Percentiles rank a stretch among this genome's conserved stretches.
phyloP scores from a whole-genome alignment of 2,329 filamentous ascomycete genomes.

The Onygenales sp. region DNA sequence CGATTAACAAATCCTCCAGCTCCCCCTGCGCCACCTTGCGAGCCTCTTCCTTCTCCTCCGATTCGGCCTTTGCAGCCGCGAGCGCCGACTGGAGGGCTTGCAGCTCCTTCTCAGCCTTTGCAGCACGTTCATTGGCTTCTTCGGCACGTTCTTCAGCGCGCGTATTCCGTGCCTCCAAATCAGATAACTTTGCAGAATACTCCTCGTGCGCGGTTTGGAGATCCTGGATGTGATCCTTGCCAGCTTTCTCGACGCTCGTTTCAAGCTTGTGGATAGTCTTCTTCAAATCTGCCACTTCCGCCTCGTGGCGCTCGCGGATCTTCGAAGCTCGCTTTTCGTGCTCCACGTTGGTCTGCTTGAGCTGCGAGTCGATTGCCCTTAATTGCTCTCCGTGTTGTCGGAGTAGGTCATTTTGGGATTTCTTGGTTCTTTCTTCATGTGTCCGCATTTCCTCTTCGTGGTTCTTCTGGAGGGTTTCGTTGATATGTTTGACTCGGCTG shows the following conservation, averaged over 20 bases:
- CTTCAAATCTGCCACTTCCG: constrained; percentile 54
- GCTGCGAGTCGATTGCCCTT: constrained; percentile 39
- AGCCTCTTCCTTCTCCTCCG: constrained; percentile 49
- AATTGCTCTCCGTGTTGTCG: constrained; percentile 37
- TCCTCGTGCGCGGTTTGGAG: constrained; percentile 47
- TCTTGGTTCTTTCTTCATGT: constrained; percentile 40
- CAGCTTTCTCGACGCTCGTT: constrained; percentile 38
- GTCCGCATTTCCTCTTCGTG: constrained; percentile 59
- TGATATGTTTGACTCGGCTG: constrained; percentile 52
- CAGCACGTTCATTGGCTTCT: constrained; percentile 21
- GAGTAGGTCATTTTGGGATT: constrained; percentile 31
- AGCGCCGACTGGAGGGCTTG: constrained; percentile 20
- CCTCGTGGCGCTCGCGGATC: constrained; percentile 40
- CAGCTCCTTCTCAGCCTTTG: constrained; percentile 13
- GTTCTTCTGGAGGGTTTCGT: constrained; percentile 59
- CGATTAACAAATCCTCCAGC: constrained; percentile 70
- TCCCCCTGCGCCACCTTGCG: constrained; percentile 59
- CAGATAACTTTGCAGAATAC: constrained; percentile 33
- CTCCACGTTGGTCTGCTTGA: constrained; percentile 34
- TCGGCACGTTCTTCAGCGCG: constrained; percentile 28
- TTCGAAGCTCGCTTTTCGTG: constrained; percentile 30
- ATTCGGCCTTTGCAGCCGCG: constrained; percentile 23
- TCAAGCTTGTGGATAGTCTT: constrained; percentile 53
- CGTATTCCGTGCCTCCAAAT: constrained; percentile 44
- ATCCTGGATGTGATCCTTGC: constrained; percentile 52